A percentile compares a stretch with the other conserved stretches of the same genome.
Conservation (phyloP, 257 asterid genomes). For the Solanum appendiculatum region DNA sequence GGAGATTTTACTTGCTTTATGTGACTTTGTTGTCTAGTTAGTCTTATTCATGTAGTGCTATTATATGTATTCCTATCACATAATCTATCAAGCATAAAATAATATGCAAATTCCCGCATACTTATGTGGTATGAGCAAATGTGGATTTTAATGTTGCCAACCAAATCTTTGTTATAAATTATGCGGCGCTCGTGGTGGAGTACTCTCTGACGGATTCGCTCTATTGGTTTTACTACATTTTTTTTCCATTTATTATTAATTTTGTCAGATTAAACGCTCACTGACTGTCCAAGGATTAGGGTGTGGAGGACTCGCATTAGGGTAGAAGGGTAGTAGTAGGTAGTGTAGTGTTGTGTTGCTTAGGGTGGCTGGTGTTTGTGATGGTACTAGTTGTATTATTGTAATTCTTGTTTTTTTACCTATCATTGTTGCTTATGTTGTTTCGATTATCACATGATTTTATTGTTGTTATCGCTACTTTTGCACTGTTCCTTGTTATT, state of each 20-base stretch:
- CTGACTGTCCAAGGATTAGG: neutral
- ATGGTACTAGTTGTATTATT: neutral
- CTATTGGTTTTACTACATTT: neutral
- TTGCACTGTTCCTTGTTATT: neutral
- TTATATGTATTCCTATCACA: neutral
- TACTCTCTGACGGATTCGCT: neutral
- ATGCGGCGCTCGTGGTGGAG: neutral
- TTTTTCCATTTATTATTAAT: neutral
- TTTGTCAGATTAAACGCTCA: neutral
- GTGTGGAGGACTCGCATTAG: neutral
- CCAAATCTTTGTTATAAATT: neutral
- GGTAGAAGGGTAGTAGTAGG: neutral
- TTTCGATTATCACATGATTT: neutral
- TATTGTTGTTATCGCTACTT: neutral
- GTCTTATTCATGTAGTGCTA: neutral
- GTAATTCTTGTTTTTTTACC: neutral
- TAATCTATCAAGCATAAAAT: neutral
- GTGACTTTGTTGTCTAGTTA: neutral
- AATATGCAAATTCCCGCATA: neutral
- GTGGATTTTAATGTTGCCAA: neutral
- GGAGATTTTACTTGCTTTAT: neutral
- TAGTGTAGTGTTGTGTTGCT: neutral
- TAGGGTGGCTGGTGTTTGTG: neutral
- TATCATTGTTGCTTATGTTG: neutral
- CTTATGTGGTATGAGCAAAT: neutral